Conservation (phyloP, 1,139 yeast genomes). For the Pichia sp. region DNA sequence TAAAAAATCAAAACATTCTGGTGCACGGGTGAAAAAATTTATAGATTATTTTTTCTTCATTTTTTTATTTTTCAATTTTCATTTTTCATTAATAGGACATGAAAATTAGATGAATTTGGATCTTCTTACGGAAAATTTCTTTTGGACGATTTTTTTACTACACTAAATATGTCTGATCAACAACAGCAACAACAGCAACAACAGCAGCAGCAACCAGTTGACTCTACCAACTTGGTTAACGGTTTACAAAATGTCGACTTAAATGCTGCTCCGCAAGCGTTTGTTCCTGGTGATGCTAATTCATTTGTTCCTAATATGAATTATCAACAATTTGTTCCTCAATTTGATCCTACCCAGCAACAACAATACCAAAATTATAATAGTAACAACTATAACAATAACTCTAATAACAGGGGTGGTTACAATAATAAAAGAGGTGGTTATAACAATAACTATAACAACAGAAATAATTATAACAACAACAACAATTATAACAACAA, state of each 20-base stretch:
- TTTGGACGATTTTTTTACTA: neutral
- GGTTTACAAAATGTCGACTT: slow-evolving; percentile 42
- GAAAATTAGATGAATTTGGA: neutral
- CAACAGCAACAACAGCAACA: slow-evolving; percentile 20
- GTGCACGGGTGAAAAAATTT: neutral
- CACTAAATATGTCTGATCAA: slow-evolving; percentile 39
- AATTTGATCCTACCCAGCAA: slow-evolving; percentile 20
- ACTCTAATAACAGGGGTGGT: slow-evolving; percentile 12
- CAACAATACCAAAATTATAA: slow-evolving; percentile 22
- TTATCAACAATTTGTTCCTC: slow-evolving; percentile 27
- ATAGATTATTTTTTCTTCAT: neutral
- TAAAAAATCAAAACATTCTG: neutral
- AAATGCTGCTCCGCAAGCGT: slow-evolving; percentile 28
- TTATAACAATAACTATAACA: slow-evolving; percentile 7
- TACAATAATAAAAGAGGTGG: slow-evolving; percentile 19
- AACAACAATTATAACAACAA: slow-evolving; percentile 16
- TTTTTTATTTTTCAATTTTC: neutral
- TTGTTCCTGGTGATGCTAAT: slow-evolving; percentile 37
- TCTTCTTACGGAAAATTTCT: neutral
- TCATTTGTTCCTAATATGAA: slow-evolving; percentile 38
- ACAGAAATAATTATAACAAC: slow-evolving; percentile 14
- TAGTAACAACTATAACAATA: slow-evolving; percentile 12
- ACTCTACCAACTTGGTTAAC: slow-evolving; percentile 48
- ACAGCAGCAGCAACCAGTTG: slow-evolving; percentile 28
- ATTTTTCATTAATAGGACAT: neutral